Evolutionary conservation across 495 filamentous ascomycete genomes (phyloP).

Genomic region (Hypoxylon subgilvum): DNA sequence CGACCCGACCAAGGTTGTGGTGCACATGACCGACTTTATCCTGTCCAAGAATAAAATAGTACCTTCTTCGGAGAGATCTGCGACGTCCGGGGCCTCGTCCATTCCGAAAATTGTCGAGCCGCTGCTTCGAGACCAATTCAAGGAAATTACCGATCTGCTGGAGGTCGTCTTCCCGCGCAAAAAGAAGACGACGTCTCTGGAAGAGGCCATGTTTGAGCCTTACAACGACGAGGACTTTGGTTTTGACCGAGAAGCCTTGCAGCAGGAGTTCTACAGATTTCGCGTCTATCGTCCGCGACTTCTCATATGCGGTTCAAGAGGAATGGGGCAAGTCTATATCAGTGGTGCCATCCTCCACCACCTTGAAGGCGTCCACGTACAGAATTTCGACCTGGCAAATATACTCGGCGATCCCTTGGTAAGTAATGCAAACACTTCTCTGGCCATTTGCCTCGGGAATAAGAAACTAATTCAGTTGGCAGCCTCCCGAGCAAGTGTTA

Average conservation of each 20-base stretch:
- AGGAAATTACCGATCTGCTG: slow-evolving; percentile 67
- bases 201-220: slow-evolving; percentile 94
- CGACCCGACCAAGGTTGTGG: slow-evolving; percentile 78
- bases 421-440: slow-evolving; percentile 52
- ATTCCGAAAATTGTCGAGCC: slow-evolving; percentile 81
- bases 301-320: slow-evolving; percentile 74
- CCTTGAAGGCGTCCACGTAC: slow-evolving; percentile 91
- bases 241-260: slow-evolving; percentile 82
- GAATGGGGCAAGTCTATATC: slow-evolving; percentile 95
- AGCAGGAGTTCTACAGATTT: slow-evolving; percentile 87
- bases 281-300: slow-evolving; percentile 88
- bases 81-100: slow-evolving; percentile 78
- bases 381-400: slow-evolving; percentile 90
- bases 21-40: slow-evolving; percentile 94
- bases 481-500: slow-evolving; percentile 83
- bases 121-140: slow-evolving; percentile 73
- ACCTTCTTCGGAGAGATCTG: slow-evolving; percentile 88
- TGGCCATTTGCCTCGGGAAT: too few species aligned
- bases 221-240: slow-evolving; percentile 74
- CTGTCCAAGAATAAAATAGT: slow-evolving; percentile 93
- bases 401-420: slow-evolving; percentile 67
- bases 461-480: slow-evolving; percentile 6
- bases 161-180: slow-evolving; percentile 79
- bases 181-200: slow-evolving; percentile 83
- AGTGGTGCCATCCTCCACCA: slow-evolving; percentile 85